Conservation (phyloP, 345 rosid species). For the Salix dunnii region DNA sequence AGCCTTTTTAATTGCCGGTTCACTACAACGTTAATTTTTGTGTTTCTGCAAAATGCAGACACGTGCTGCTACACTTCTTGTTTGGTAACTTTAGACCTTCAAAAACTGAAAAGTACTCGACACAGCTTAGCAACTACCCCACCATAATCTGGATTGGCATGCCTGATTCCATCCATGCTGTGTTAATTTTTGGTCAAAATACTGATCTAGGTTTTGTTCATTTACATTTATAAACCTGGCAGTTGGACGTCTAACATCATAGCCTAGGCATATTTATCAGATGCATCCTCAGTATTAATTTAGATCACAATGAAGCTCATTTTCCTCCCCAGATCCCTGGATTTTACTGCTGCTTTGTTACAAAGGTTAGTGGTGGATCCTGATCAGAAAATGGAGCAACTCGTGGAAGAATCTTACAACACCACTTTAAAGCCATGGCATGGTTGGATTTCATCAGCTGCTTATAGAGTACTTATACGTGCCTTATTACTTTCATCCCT, state of each 20-base stretch:
- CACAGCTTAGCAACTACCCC: not conserved
- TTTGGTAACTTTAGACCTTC: not conserved
- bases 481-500: not conserved
- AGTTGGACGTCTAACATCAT: not conserved
- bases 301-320: not conserved
- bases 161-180: not conserved
- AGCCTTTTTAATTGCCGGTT: not conserved
- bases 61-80: not conserved
- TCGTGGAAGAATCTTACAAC: slow-evolving; percentile 75
- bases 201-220: not conserved
- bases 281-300: not conserved
- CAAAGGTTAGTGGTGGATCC: slow-evolving; percentile 50
- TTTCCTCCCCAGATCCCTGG: slow-evolving; percentile 52
- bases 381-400: slow-evolving; percentile 58
- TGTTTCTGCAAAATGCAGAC: not conserved
- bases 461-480: slow-evolving; percentile 56
- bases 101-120: not conserved
- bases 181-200: not conserved
- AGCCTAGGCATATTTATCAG: not conserved
- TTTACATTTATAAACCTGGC: not conserved
- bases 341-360: slow-evolving; percentile 56
- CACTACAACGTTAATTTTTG: not conserved
- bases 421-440: slow-evolving; percentile 75
- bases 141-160: not conserved
- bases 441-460: slow-evolving; percentile 94